Percentiles rank a stretch among this genome's conserved stretches.
These are phyloP conservation scores for Herpetomonas tarakana DNA, from an alignment of 208 protist genomes.

Conservation along the genomic window DNA sequence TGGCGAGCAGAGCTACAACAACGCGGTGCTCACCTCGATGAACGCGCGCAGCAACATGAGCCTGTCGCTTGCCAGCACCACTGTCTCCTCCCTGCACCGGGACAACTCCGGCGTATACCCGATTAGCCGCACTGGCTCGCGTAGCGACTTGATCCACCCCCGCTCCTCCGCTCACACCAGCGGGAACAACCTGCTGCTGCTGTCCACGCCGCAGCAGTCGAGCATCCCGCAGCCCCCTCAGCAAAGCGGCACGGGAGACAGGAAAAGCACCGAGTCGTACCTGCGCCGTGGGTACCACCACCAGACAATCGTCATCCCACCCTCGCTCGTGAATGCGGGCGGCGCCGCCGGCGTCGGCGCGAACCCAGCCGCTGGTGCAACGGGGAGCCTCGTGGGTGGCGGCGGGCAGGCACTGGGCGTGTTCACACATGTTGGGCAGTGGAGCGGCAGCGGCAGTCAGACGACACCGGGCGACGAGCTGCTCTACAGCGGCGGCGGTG, in stretches of 20 bases:
- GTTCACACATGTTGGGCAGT: background rate
- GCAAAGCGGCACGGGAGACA: background rate
- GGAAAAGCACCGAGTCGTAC: background rate
- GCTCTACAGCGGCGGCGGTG: too few species aligned
- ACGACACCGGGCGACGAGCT: background rate
- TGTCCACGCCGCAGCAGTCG: background rate
- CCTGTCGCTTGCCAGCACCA: conserved; percentile 5
- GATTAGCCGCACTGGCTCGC: conserved; percentile 2
- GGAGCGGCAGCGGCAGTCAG: background rate
- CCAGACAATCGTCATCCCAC: too few species aligned
- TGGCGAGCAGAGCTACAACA: conserved; percentile 31
- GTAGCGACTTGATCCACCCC: conserved; percentile 11
- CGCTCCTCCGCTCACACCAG: background rate
- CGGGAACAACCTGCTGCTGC: background rate
- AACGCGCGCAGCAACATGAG: conserved; percentile 27
- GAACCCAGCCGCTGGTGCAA: too few species aligned
- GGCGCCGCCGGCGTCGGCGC: too few species aligned
- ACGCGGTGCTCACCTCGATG: conserved; percentile 27
- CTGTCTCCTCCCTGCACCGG: background rate
- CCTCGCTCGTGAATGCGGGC: too few species aligned
- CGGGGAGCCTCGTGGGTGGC: too few species aligned
- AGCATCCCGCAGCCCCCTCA: background rate
- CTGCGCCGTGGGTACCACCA: background rate
- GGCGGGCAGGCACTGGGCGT: too few species aligned
- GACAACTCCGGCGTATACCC: background rate